Percentiles rank a stretch among this genome's conserved stretches.
phyloP scores from a whole-genome alignment of 768 basidiomycete species.

The Imleria badia region DNA sequence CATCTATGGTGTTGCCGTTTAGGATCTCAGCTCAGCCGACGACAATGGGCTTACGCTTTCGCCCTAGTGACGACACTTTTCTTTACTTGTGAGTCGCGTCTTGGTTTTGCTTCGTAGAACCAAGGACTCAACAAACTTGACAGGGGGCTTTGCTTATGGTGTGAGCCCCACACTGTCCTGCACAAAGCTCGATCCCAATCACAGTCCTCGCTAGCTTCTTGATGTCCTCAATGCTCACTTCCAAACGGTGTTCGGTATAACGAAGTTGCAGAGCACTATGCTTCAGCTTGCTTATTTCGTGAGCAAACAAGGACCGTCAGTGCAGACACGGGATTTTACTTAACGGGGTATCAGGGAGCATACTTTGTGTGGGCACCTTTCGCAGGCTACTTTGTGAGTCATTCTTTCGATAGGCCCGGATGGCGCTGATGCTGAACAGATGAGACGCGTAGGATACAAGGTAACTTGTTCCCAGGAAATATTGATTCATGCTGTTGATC shows the following conservation, averaged over 20 bases:
- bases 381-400: conserved; percentile 55
- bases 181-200: conserved; percentile 12
- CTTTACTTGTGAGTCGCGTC: conserved; percentile 57
- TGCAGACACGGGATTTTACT: background rate
- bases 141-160: conserved; percentile 70
- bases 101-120: background rate
- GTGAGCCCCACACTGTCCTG: conserved; percentile 34
- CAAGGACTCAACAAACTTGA: background rate
- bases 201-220: conserved; percentile 46
- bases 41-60: conserved; percentile 58
- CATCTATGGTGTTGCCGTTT: background rate
- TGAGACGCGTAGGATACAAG: conserved; percentile 68
- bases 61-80: conserved; percentile 71
- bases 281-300: conserved; percentile 74
- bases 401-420: background rate
- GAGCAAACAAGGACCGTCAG: conserved; percentile 15
- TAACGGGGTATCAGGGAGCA: conserved; percentile 42
- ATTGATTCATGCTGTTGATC: background rate
- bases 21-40: conserved; percentile 43
- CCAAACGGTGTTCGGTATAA: conserved; percentile 65
- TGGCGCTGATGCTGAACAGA: conserved; percentile 36
- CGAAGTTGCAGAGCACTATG: conserved; percentile 69
- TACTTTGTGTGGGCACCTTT: conserved; percentile 61
- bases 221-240: conserved; percentile 74
- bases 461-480: conserved; percentile 21